Evolutionary conservation across 106 monocot species (phyloP), one percentile per base, ranked within the genome.

Genomic region (Hemerocallis citrina): DNA sequence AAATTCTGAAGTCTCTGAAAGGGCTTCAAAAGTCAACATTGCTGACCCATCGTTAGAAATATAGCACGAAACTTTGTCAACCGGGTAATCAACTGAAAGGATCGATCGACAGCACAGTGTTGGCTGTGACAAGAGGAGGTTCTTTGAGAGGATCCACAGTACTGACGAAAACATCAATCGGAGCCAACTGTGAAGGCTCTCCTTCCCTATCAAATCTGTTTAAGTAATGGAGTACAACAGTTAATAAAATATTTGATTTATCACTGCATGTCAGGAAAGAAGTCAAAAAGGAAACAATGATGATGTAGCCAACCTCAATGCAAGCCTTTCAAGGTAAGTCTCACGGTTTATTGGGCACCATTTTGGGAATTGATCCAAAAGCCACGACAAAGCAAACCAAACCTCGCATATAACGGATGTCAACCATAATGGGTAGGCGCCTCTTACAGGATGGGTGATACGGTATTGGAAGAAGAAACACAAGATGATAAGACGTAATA

Each of bases 401-500:
- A 92, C 72, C 67, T 92, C 92, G 65, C 92, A 92, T 60, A 92
- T 86, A 29, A 92, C 92, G 24, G 92, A 92, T 51, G 80, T 81
- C 63, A 92, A 68, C 92, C 92, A 92, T 43, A 92, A 59, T 33
- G 77, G 72, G 61, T 87, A 87, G n/a, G 92, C 92, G 74, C 78
- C 66, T 9, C 11, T 11, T 30, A 92, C 92, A 21, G 92, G 86
- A 78, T 92, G 86, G 34, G 83, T 83, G 19, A 87, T 47, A 77
- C 92, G 92, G 40, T 92, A 92, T 50, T 87, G 92, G 81, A 92
- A 84, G 77, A 92, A 92, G 78, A 92, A 92, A 25, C 83, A 73
- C 55, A 92, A 50, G 47, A 92, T 87, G 52, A 92, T 82, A 24
- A 92, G 83, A 19, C 92, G 86, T 29, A 86, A 75, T 49, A 92